These are phyloP conservation scores for Komagataea norvegica DNA, from an alignment of 1,139 yeast species.

Conservation along the genomic window DNA sequence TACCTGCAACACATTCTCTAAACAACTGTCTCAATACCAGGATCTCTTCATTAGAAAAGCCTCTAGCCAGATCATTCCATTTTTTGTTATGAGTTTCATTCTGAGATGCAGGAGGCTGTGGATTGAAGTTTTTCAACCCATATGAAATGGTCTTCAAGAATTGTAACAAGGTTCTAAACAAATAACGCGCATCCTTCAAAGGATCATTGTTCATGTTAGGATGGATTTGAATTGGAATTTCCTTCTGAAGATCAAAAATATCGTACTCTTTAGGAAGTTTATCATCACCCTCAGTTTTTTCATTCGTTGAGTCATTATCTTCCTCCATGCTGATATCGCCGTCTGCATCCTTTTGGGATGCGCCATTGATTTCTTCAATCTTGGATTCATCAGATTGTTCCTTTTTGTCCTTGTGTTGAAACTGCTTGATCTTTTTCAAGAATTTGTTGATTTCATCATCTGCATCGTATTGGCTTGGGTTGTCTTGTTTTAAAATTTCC, in stretches of 20 bases:
- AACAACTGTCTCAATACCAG: constrained; percentile 70
- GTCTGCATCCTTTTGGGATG: constrained; percentile 17
- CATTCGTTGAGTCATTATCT: neutral
- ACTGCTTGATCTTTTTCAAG: constrained; percentile 21
- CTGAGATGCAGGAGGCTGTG: constrained; percentile 70
- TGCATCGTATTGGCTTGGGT: constrained; percentile 20
- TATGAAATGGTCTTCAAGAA: constrained; percentile 87
- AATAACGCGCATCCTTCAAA: constrained; percentile 79
- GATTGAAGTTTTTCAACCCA: constrained; percentile 86
- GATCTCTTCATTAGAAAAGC: constrained; percentile 79
- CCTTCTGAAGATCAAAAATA: constrained; percentile 42
- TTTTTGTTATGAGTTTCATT: constrained; percentile 57
- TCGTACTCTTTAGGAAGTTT: constrained; percentile 30
- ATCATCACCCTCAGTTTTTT: constrained; percentile 13
- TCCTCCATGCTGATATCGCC: constrained; percentile 31
- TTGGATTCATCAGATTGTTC: neutral
- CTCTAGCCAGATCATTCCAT: constrained; percentile 88
- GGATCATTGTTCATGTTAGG: constrained; percentile 52
- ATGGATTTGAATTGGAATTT: constrained; percentile 44
- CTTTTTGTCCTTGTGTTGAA: constrained; percentile 14
- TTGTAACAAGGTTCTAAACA: constrained; percentile 84
- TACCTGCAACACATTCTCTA: constrained; percentile 79
- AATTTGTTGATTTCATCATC: constrained; percentile 24
- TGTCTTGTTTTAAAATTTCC: constrained; percentile 39
- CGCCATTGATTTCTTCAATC: constrained; percentile 13